phyloP scores from a whole-genome alignment of 139 green algal species.

The Chlamydomonas sp. region DNA sequence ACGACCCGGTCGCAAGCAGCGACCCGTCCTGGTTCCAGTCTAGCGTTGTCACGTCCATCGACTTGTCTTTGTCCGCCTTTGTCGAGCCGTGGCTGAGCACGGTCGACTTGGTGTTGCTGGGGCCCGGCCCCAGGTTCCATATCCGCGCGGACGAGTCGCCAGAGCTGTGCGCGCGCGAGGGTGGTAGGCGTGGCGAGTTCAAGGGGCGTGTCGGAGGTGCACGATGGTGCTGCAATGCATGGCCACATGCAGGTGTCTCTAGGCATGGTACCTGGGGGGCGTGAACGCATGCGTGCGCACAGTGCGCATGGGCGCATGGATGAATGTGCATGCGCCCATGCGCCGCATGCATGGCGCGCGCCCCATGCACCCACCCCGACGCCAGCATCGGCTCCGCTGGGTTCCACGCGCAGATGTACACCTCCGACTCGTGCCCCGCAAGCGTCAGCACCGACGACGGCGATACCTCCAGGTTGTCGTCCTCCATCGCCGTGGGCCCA shows the following conservation, averaged over 20 bases:
- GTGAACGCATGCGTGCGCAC: no score
- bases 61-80: conserved; percentile 23
- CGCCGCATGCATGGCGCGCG: no score
- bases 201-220: no score
- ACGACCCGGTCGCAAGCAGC: conserved; percentile 79
- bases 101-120: conserved; percentile 12
- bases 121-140: conserved; percentile 55
- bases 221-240: no score
- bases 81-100: conserved; percentile 41
- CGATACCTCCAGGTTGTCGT: background rate
- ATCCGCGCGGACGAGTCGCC: conserved; percentile 78
- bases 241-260: no score
- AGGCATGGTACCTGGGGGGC: no score
- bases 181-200: no score
- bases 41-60: conserved; percentile 82
- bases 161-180: conserved; percentile 28
- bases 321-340: no score
- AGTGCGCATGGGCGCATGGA: no score
- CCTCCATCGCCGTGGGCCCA: conserved; percentile 12
- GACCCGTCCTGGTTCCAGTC: conserved; percentile 83
- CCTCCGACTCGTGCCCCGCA: conserved; percentile 70
- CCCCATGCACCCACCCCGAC: no score
- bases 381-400: conserved; percentile 64
- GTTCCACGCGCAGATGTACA: conserved; percentile 86
- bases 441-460: conserved; percentile 29